Base-by-base conservation (phyloP, 2,329 filamentous ascomycete genomes). In the Epichloe coenophiala region DNA sequence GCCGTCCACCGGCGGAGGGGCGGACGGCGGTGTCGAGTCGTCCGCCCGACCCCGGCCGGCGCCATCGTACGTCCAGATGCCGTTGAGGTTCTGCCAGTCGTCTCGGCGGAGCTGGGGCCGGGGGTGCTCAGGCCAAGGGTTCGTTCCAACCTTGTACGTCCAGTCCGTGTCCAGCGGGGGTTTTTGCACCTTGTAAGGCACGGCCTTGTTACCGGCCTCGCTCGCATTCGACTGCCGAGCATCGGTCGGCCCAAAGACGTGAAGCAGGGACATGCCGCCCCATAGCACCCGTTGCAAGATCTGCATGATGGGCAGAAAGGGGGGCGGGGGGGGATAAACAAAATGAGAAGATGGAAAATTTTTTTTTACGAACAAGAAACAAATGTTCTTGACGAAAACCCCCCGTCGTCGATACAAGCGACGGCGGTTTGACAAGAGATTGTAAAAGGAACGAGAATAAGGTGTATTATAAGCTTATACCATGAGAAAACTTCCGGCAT, bases 101-200 rank as follows among this genome's bases (percentile, higher is more conserved):
- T 74, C 65, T 4, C 77, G 73, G 38, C 71, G 69, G 8, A 81
- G 70, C 56, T 75, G 76, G 3, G 78, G 78, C 0, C 77, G 72
- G 9, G 78, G 78, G 55, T 81, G 71, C 46, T 81, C 74, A 2
- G 74, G 74, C 77, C 77, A 79, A 0, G 76, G 75, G 39, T 73
- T 63, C 1, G 67, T 75, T 37, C 76, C 75, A 19, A 77, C 72
- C 5, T 70, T 63, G 50, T 68, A 62, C 1, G 76, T 79, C 75
- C 75, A 79, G 8, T 70, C 66, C 2, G 73, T 77, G 54, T 73
- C 70, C 2, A 74, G 65, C 0, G 69, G 71, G 71, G 69, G 68
- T 7, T 58, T 65, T 51, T 69, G 60, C 0, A 67, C 61, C 23
- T 62, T 53, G 58, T 73, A 71, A 0, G 65, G 63, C 7, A 50